These are phyloP conservation scores for Eragrostis tef DNA, from an alignment of 202 grass and related monocot genomes.

Conservation along the genomic window DNA sequence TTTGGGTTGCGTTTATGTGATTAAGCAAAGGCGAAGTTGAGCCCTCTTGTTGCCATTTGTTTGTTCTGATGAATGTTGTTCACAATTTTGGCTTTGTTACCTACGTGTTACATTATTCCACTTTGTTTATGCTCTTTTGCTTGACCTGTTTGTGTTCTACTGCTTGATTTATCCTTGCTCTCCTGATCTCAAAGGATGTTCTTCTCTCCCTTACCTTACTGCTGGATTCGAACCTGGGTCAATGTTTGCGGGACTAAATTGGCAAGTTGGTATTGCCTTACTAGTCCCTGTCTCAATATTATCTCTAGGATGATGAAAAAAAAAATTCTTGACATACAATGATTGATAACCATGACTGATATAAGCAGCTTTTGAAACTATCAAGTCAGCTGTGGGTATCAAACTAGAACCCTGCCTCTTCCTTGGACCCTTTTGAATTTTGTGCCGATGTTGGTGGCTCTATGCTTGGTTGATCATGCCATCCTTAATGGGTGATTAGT, in stretches of 20 bases:
- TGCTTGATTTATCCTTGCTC: not conserved
- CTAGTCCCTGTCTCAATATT: not conserved
- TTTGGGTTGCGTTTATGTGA: slow-evolving; percentile 6
- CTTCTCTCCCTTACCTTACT: not conserved
- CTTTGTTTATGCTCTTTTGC: slow-evolving; percentile 4
- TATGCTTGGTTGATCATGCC: too few species aligned
- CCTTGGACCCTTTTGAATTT: too few species aligned
- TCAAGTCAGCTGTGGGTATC: too few species aligned
- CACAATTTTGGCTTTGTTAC: not conserved
- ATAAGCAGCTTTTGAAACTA: too few species aligned
- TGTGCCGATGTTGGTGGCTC: too few species aligned
- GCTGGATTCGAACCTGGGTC: not conserved
- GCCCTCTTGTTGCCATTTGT: slow-evolving; percentile 5
- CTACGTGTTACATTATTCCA: not conserved
- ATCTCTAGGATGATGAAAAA: not conserved
- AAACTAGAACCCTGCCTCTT: too few species aligned
- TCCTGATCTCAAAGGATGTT: not conserved
- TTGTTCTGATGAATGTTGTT: not conserved
- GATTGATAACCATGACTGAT: not conserved
- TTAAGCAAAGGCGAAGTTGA: slow-evolving; percentile 36
- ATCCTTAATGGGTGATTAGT: too few species aligned
- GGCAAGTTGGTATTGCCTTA: not conserved
- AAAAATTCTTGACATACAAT: not conserved
- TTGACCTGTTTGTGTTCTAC: not conserved
- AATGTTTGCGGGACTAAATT: not conserved